Evolutionary conservation across 2,329 filamentous ascomycete species (phyloP), one percentile per base, ranked within the genome.

Genomic region (Leptodontidium sp.): DNA sequence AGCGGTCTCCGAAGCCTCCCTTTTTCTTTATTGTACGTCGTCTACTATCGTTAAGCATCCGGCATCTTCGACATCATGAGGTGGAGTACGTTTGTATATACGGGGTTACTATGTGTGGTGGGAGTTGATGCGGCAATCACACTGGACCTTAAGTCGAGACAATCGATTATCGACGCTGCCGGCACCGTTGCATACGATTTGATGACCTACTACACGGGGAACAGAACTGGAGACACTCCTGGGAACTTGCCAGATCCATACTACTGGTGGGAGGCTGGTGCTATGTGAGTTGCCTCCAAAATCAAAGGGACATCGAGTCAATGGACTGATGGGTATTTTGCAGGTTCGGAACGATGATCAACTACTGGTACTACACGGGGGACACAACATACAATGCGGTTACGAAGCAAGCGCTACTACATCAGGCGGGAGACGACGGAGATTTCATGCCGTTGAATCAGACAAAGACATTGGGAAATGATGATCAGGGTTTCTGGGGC

Each of bases 291-390:
- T 61, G 7, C 38, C 12, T 45, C 40, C 21, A 12, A 4, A 6
- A 45, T 35, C 40, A 21, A 7, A 7, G 21, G 26, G 2, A 17
- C 38, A 6, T 24, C 17, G 6, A n/a, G 8, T 55, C 14, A 11
- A 1, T 53, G 17, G 7, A 55, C 57, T 43, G 91, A 94, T 76
- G 81, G 84, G 12, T 83, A 84, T 45, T 40, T 52, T 94, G 90
- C 81, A 77, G 75, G 68, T 84, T 89, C 80, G 87, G 87, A 38
- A 84, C 90, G 2, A 82, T 96, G 68, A 84, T 97, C 66, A 91
- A 96, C 74, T 96, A 96, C 78, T 96, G 92, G 92, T 91, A 90
- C 76, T 92, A 93, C 77, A 94, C 92, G 0, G 89, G 88, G 26
- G 92, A 95, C 76, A 82, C 84, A 11, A 84, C 85, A 55, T 96